Evolutionary conservation across 1,139 yeast genomes (phyloP), one percentile per base, ranked within the genome.

Genomic region (Casaregolazyma suthepensis): DNA sequence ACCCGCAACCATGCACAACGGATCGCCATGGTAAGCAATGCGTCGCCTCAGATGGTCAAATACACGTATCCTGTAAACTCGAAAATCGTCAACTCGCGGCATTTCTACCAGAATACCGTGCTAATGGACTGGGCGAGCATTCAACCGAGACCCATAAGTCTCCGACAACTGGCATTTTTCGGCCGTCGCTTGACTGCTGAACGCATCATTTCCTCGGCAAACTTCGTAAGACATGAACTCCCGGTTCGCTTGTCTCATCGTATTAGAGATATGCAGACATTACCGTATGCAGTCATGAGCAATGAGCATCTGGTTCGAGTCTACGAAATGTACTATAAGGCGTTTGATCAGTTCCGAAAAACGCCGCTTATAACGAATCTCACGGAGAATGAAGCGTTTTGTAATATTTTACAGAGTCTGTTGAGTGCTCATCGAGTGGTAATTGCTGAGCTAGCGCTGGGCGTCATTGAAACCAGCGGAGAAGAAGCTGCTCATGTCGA

Each of bases 401-500:
- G 96, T 65, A 72, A 73, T 38, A 76, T 81, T 45, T 73, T 90
- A 54, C 76, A 80, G 37, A 73, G 77, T 31, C 78, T 90, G 58
- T 72, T 91, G 60, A 75, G 76, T 19, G 91, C 86, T 67, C 96
- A 91, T 70, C 76, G 88, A 49, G 74, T 84, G 56, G 87, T 89
- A 61, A 75, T 91, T 56, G 93, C 97, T 0, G 93, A 90, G 66
- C 74, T 91, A 57, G 86, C 91, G 77, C 87, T 89, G 91, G 98
- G 97, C 1, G 90, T 95, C 0, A 74, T 90, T 54, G 97, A 91
- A 64, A 85, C 87, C 53, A 80, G 90, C 13, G 81, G 85, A 48
- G 71, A 85, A 48, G 76, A 80, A 45, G 75, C 81, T 42, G 76
- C 86, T 61, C 71, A 85, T 47, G 76, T 80, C 45, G 75, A 81